phyloP scores from a whole-genome alignment of 169 alveolate species.

The Perkinsus olseni region DNA sequence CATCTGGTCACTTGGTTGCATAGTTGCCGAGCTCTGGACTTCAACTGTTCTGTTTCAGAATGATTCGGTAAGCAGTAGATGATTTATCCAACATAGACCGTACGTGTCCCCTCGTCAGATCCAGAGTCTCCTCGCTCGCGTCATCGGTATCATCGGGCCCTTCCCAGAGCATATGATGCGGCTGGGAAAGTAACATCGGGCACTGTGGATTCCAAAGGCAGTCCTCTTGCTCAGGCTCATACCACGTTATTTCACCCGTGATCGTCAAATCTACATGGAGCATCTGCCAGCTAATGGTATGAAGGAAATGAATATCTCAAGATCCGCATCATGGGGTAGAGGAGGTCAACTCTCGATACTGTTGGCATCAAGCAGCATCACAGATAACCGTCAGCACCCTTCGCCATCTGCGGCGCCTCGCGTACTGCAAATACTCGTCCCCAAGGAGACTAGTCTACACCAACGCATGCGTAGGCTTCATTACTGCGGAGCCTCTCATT shows the following conservation, averaged over 20 bases:
- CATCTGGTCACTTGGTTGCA: slow-evolving; percentile 97
- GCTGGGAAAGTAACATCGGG: slow-evolving; percentile 70
- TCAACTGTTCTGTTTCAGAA: slow-evolving; percentile 72
- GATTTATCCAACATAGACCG: not conserved
- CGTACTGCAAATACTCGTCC: slow-evolving; percentile 19
- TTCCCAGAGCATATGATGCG: slow-evolving; percentile 77
- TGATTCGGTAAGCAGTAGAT: slow-evolving; percentile 47
- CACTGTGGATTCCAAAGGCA: too few species aligned
- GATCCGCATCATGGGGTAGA: not conserved
- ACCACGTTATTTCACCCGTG: slow-evolving; percentile 58
- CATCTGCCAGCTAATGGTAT: slow-evolving; percentile 4
- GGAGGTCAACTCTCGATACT: not conserved
- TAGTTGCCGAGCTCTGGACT: slow-evolving; percentile 86
- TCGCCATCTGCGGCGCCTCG: not conserved
- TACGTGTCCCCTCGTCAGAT: too few species aligned
- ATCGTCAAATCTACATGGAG: slow-evolving; percentile 64
- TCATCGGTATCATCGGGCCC: slow-evolving; percentile 71
- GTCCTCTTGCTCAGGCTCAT: not conserved
- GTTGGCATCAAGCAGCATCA: not conserved
- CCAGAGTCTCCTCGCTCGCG: slow-evolving; percentile 68
- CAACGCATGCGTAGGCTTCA: slow-evolving; percentile 34
- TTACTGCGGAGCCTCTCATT: not conserved
- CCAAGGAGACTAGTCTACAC: slow-evolving; percentile 24
- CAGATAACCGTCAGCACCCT: not conserved
- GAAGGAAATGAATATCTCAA: not conserved